Percentiles rank a stretch among this genome's conserved stretches.
Evolutionary conservation across 2,329 filamentous ascomycete species (phyloP).

Genomic region (Cryphonectria radicalis): DNA sequence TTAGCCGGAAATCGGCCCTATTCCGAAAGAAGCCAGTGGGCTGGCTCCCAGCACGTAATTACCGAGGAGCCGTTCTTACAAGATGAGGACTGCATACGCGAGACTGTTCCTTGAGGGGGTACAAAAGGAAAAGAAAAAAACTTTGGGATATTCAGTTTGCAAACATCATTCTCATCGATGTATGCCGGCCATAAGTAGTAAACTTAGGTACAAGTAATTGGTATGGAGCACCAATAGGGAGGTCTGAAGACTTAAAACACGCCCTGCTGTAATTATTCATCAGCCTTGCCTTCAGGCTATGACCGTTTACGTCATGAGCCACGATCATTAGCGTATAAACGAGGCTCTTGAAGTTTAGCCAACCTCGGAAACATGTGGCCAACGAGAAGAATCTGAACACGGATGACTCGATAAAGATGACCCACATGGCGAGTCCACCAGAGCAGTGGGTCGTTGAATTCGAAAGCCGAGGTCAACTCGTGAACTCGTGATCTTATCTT

Average conservation of each 20-base stretch:
- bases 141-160: too few relatives aligned
- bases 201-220: neutral
- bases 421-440: slow-evolving; percentile 18
- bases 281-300: neutral
- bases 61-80: neutral
- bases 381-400: slow-evolving; percentile 6
- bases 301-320: neutral
- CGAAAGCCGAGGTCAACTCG: slow-evolving; percentile 23
- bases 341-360: neutral
- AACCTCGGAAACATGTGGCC: slow-evolving; percentile 7
- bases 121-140: too few relatives aligned
- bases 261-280: neutral
- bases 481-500: slow-evolving; percentile 22
- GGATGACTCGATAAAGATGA: slow-evolving; percentile 9
- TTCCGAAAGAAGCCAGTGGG: neutral
- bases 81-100: neutral
- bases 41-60: neutral
- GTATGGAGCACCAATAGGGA: neutral
- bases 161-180: neutral
- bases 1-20: neutral
- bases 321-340: neutral
- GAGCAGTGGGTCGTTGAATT: slow-evolving; percentile 19
- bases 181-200: neutral
- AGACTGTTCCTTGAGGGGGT: neutral
- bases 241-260: neutral